A percentile compares a stretch with the other conserved stretches of the same genome.
Evolutionary conservation across 164 flowering plant species (phyloP).

Genomic region (Litsea cubeba): DNA sequence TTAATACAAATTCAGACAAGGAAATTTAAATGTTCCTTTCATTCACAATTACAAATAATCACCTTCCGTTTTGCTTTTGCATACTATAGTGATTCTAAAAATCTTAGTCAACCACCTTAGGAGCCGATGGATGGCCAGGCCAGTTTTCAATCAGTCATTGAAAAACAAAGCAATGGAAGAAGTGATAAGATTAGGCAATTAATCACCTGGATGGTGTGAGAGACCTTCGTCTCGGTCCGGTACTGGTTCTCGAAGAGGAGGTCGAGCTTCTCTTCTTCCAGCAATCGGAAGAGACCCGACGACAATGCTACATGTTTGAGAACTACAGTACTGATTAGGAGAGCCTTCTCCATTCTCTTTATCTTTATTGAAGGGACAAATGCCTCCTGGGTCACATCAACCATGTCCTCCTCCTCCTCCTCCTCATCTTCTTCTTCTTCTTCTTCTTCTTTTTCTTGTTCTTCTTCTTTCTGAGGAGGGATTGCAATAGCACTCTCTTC

Average conservation of each 20-base stretch:
- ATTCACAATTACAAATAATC: too few species aligned
- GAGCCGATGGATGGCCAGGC: too few species aligned
- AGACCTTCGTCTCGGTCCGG: constrained; percentile 19
- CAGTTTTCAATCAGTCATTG: too few species aligned
- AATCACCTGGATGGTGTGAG: constrained; percentile 21
- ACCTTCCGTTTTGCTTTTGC: too few species aligned
- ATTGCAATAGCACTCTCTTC: too few species aligned
- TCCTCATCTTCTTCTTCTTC: not conserved
- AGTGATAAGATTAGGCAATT: too few species aligned
- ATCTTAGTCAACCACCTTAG: too few species aligned
- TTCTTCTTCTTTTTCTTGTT: not conserved
- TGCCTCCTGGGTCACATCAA: not conserved
- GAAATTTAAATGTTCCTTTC: too few species aligned
- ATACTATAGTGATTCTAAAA: too few species aligned
- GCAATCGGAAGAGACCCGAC: constrained; percentile 14
- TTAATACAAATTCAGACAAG: too few species aligned
- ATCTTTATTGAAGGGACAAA: constrained; percentile 23
- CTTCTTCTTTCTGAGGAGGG: not conserved
- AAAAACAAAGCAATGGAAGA: too few species aligned
- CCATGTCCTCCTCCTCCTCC: not conserved
- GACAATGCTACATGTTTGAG: constrained; percentile 16
- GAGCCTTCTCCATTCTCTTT: constrained; percentile 4
- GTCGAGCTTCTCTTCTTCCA: constrained; percentile 25
- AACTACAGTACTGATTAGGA: constrained; percentile 21
- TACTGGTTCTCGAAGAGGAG: constrained; percentile 19